Evolutionary conservation across 2,329 filamentous ascomycete genomes (phyloP), one percentile per base, ranked within the genome.

Genomic region (Capronia epimyces): DNA sequence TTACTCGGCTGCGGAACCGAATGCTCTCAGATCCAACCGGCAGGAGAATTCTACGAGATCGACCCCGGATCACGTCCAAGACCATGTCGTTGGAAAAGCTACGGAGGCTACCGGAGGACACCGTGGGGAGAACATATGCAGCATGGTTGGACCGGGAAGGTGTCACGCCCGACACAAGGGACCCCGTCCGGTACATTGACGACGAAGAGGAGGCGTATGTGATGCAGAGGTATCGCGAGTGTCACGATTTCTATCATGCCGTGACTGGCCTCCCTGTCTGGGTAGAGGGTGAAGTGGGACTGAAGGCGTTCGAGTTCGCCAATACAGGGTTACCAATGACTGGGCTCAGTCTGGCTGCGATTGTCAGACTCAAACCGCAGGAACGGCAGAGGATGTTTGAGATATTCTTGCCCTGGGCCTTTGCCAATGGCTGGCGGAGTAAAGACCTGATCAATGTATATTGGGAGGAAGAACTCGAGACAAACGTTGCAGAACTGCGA

Each of bases 301-400:
- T 98, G 60, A 98, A 98, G 72, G 89, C 90, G 0, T 95, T 98
- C 61, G 93, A 98, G 72, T 98, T 95, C 67, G 83, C 89, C 21
- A 98, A 97, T 66, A 97, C 90, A 1, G 71, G 94, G 27, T 72
- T 98, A 48, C 93, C 93, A 0, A 98, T 98, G 93, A 95, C 93
- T 7, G 93, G 87, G 0, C 69, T 98, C 58, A 89, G 86, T 64
- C 76, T 94, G 46, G 81, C 90, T 52, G 89, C 90, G 2, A 74
- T 81, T 10, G 68, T 82, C 29, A 75, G 79, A 29, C 66, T 87
- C 64, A 87, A 86, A 66, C 74, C 75, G 24, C 75, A 73, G 12
- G 82, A 86, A 63, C 73, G 80, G 66, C 70, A 76, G 62, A 71
- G 84, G 50, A 93, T 97, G 64, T 85, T 73, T 47, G 69, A 71